A percentile compares a stretch with the other conserved stretches of the same genome.
Evolutionary conservation across 352 stramenopile species (phyloP).

Genomic region (Albugo candida): DNA sequence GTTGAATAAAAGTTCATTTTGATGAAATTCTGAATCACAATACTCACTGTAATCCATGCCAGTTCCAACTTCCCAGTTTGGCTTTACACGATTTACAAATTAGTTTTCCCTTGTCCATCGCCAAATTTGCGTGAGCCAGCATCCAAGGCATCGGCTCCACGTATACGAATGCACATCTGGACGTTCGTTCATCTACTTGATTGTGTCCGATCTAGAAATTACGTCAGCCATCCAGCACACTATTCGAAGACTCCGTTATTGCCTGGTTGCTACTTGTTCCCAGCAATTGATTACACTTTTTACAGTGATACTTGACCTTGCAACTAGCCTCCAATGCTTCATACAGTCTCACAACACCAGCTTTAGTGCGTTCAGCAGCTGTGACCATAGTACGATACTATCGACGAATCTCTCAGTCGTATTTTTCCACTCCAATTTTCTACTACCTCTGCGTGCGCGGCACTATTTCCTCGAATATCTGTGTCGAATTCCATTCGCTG

Average conservation of each 20-base stretch:
- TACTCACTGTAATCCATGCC: conserved; percentile 52
- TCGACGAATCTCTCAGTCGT: neutral
- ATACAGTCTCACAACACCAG: conserved; percentile 11
- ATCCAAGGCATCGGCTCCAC: conserved; percentile 62
- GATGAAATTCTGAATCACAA: neutral
- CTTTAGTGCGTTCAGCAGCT: conserved; percentile 15
- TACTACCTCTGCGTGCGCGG: conserved; percentile 29
- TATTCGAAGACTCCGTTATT: neutral
- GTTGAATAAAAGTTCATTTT: neutral
- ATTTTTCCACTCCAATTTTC: neutral
- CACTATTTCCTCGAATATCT: conserved; percentile 17
- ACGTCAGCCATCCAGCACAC: neutral
- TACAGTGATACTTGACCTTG: conserved; percentile 13
- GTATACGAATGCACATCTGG: conserved; percentile 16
- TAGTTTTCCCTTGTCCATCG: conserved; percentile 30
- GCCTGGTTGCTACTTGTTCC: conserved; percentile 29
- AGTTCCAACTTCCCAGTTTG: conserved; percentile 63
- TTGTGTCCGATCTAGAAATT: neutral
- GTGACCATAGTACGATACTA: conserved; percentile 30
- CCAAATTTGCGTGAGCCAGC: conserved; percentile 11
- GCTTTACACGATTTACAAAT: conserved; percentile 24
- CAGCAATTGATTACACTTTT: conserved; percentile 41
- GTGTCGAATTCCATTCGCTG: conserved; percentile 28
- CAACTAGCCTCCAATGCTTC: conserved; percentile 9
- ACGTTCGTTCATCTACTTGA: neutral